These are phyloP conservation scores for Volutella citrinella DNA, from an alignment of 2,329 filamentous ascomycete genomes.

Conservation along the genomic window DNA sequence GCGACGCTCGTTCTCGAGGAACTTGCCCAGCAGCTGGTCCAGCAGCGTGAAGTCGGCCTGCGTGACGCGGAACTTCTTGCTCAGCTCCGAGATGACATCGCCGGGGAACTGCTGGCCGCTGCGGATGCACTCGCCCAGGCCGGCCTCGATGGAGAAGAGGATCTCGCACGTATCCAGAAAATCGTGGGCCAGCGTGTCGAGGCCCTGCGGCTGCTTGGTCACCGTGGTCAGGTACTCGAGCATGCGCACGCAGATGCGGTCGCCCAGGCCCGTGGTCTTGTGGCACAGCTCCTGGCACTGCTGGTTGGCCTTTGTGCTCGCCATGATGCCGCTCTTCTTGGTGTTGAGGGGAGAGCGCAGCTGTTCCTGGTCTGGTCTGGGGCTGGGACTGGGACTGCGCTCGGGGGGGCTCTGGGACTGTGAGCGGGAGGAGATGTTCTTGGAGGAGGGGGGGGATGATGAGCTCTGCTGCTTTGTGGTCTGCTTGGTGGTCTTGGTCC, in stretches of 20 bases:
- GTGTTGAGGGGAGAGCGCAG: conserved; percentile 14
- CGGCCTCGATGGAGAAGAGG: conserved; percentile 66
- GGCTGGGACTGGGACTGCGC: not conserved
- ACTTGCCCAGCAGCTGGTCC: conserved; percentile 59
- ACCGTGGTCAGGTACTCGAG: conserved; percentile 60
- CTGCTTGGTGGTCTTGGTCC: too few species aligned
- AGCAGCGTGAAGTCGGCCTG: conserved; percentile 61
- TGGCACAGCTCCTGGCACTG: conserved; percentile 46
- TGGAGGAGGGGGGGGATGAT: conserved; percentile 3
- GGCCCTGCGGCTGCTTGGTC: conserved; percentile 52
- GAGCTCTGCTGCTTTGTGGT: too few species aligned
- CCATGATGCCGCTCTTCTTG: conserved; percentile 22
- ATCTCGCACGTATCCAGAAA: conserved; percentile 66
- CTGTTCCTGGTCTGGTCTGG: conserved; percentile 2
- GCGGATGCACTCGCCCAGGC: conserved; percentile 52
- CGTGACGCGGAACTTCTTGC: conserved; percentile 60
- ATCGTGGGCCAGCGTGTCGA: conserved; percentile 59
- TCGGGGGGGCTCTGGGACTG: not conserved
- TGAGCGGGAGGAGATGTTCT: conserved; percentile 12
- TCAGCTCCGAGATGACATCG: conserved; percentile 62
- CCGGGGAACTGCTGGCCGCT: conserved; percentile 51
- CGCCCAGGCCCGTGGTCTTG: conserved; percentile 57
- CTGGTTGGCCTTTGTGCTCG: conserved; percentile 28
- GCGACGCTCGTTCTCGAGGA: conserved; percentile 61
- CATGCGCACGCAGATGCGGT: conserved; percentile 63